These are phyloP conservation scores for Tricholoma furcatifolium DNA, from an alignment of 768 basidiomycete species.

Conservation along the genomic window DNA sequence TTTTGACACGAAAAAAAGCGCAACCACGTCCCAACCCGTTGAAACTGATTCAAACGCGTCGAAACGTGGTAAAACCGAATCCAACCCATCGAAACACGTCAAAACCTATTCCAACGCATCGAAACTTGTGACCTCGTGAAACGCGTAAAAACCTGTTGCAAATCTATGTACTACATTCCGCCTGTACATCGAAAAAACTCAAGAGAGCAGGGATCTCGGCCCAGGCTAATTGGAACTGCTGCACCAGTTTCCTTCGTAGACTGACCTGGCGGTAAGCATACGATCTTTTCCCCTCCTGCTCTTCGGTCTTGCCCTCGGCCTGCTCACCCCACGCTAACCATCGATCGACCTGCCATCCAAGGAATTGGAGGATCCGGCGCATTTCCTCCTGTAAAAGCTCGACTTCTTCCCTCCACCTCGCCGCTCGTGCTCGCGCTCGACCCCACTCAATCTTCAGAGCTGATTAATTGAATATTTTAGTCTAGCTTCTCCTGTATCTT, in stretches of 20 bases:
- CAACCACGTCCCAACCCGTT: too few relatives aligned
- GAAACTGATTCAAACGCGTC: too few relatives aligned
- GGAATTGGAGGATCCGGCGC: constrained; percentile 20
- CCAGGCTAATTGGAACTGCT: too few relatives aligned
- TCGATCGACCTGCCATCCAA: constrained; percentile 14
- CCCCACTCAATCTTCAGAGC: constrained; percentile 22
- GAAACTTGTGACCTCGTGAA: too few relatives aligned
- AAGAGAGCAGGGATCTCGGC: too few relatives aligned
- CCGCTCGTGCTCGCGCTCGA: constrained; percentile 16
- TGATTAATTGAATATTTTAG: neutral
- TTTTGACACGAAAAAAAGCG: too few relatives aligned
- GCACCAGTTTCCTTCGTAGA: neutral
- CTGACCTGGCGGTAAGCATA: neutral
- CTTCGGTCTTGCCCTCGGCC: neutral
- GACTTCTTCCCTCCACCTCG: constrained; percentile 23
- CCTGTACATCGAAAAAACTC: too few relatives aligned
- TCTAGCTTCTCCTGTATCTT: neutral
- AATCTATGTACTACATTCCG: too few relatives aligned
- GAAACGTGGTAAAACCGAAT: too few relatives aligned
- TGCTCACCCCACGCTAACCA: constrained; percentile 4
- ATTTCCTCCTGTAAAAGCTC: constrained; percentile 18
- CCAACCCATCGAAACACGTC: too few relatives aligned
- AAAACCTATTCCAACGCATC: too few relatives aligned
- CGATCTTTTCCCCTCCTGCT: neutral
- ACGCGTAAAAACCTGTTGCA: too few relatives aligned